phyloP scores from a whole-genome alignment of 805 yeast genomes.

The Deakozyma indianensis region DNA sequence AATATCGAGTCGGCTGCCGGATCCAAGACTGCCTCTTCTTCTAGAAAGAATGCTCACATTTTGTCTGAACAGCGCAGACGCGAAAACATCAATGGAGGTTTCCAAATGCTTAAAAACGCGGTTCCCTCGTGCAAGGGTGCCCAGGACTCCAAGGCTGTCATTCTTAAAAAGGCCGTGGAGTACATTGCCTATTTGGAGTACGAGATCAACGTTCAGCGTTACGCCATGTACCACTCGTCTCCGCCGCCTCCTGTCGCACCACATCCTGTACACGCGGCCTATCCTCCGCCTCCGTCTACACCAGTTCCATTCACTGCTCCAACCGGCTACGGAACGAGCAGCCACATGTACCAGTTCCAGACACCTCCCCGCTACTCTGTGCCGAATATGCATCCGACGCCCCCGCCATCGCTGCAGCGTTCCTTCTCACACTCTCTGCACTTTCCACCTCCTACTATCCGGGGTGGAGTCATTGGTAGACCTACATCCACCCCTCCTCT shows the following conservation, averaged over 20 bases:
- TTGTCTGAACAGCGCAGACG: conserved; percentile 33
- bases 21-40: conserved; percentile 8
- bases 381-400: background rate
- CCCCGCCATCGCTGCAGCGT: conserved; percentile 3
- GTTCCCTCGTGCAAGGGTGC: conserved; percentile 29
- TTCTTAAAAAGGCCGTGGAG: conserved; percentile 28
- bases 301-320: background rate
- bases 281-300: background rate
- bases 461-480: background rate
- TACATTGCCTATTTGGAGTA: conserved; percentile 27
- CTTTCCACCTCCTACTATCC: background rate
- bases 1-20: background rate
- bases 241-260: background rate
- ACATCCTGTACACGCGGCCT: background rate
- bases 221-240: background rate
- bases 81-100: conserved; percentile 33
- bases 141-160: conserved; percentile 32
- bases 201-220: conserved; percentile 9
- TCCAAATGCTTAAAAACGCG: conserved; percentile 23
- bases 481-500: background rate
- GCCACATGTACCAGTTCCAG: background rate
- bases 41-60: conserved; percentile 27
- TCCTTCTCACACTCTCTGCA: background rate
- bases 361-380: background rate
- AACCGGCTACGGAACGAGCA: background rate